phyloP scores from a whole-genome alignment of 1,139 yeast species.

The Kurtzmaniella quercitrusa region DNA sequence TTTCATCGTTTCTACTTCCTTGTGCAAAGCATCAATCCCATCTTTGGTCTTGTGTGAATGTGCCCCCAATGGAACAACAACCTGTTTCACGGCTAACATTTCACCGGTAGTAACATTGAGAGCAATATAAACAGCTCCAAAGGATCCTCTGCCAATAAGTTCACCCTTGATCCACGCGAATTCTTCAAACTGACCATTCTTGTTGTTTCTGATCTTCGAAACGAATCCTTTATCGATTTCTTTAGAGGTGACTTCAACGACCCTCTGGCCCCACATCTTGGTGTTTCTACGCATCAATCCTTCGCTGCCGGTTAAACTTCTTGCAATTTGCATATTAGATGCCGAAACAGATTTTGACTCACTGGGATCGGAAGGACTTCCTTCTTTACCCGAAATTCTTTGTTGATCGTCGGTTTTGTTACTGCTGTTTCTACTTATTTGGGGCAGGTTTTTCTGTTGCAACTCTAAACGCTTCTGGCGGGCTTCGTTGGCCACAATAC shows the following conservation, averaged over 20 bases:
- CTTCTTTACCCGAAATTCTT: neutral
- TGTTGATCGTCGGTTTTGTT: neutral
- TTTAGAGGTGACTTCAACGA: slow-evolving; percentile 82
- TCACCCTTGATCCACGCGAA: slow-evolving; percentile 99
- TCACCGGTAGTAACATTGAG: slow-evolving; percentile 96
- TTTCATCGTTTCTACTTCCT: slow-evolving; percentile 92
- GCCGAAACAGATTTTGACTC: neutral
- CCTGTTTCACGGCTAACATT: slow-evolving; percentile 98
- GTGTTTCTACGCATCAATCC: slow-evolving; percentile 73
- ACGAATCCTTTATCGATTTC: slow-evolving; percentile 57
- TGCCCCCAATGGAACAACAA: slow-evolving; percentile 58
- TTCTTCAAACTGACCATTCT: slow-evolving; percentile 66
- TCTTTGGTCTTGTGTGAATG: slow-evolving; percentile 29
- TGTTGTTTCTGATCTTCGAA: slow-evolving; percentile 56
- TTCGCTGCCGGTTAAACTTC: slow-evolving; percentile 12
- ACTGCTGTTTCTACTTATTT: slow-evolving; percentile 4
- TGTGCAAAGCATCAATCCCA: slow-evolving; percentile 77
- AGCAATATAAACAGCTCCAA: slow-evolving; percentile 93
- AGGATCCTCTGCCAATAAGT: slow-evolving; percentile 92
- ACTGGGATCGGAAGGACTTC: neutral
- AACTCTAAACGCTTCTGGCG: slow-evolving; percentile 45
- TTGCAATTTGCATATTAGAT: slow-evolving; percentile 1
- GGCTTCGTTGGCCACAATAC: slow-evolving; percentile 93
- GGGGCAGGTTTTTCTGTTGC: slow-evolving; percentile 13
- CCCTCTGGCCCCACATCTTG: slow-evolving; percentile 96